Base-by-base conservation (phyloP, 2,329 filamentous ascomycete genomes). In the Whalleya microplaca region DNA sequence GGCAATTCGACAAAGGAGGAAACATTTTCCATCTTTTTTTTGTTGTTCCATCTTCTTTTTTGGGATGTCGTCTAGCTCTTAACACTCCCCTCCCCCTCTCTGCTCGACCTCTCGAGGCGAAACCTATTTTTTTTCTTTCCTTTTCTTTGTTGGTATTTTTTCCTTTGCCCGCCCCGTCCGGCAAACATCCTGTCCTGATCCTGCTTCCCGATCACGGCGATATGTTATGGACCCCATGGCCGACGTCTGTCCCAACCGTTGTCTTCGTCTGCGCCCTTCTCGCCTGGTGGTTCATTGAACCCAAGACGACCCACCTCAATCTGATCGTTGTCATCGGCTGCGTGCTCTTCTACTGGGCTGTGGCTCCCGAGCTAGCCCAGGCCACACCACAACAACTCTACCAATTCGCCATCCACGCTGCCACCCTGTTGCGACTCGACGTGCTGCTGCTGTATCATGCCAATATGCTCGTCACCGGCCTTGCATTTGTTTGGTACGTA, bases 401-500 rank as follows among this genome's bases (percentile, higher is more conserved):
- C 63, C 64, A 68, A 37, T 63, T 70, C n/a, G 66, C 64, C 52
- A 58, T 69, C 51, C 69, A 70, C 56, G 59, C 73, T 45, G 68
- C 78, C 61, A 71, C 73, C 55, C 68, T 76, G 53, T 70, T 79
- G 41, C 77, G 73, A 51, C 73, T 83, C 57, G 77, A 82, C 70
- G 72, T 76, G 21, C 68, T 83, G 59, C 66, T 82, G 21, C 61
- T 78, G 37, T 73, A 77, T 55, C 77, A 84, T 73, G 77, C 79
- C 56, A 83, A 77, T 62, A 84, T 85, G 82, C 70, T 83, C 48
- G 69, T 85, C 56, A 82, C 79, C 44, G 76, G 82, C 44, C 75
- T 78, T 55, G 82, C 82, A 53, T 73, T 83, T 45, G 67, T 80
- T 50, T 85, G 82, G 82, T 85, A 73, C 64, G 80, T 75, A n/a